Base-by-base conservation (phyloP, 108 stramenopile genomes). In the Parietichytrium sp. region DNA sequence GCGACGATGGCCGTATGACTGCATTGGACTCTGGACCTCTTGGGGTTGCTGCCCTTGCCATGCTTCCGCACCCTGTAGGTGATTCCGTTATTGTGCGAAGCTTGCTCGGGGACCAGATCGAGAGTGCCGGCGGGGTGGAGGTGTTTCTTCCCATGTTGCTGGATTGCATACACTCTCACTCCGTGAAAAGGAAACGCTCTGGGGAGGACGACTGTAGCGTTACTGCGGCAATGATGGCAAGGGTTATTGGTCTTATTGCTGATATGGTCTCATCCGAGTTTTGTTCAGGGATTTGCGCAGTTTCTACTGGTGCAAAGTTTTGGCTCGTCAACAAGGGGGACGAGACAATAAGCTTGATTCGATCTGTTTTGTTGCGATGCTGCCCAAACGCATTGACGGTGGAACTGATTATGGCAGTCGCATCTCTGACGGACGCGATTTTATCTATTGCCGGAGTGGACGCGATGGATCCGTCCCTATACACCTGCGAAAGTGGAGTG, bases 291-390 rank as follows among this genome's bases (percentile, higher is more conserved):
- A 27, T 38, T 1, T 72, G 38, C 20, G n/a, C 7, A 0, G 38
- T 33, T 6, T 42, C 38, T 7, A 42, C 61, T 10, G 61, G 61
- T 1, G n/a, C n/a, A n/a, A 33, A 72, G 13, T 31, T 72, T 6
- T 72, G 61, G 61, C 10, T 72, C 45, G 20, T 72, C n/a, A n/a
- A n/a, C 10, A 33, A 72, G 33, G 61, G 61, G 10, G 61, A 72
- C 13, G 20, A n/a, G 1, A n/a, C 45, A 42, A 33, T 72, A 1
- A 20, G 45, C 20, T 20, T 72, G 2, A 33, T 72, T 47, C 61
- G 42, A 10, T 16, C 61, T 6, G 61, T 27, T 8, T 38, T 72
- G 13, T 7, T 72, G n/a, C 10, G 15, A 6, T 72, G 61, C 20
- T 72, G 61, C 42, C 10, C 61, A 13, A n/a, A 72, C 20, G 61